Evolutionary conservation across 1,139 yeast genomes (phyloP).

Genomic region (Taphrina flavorubra): DNA sequence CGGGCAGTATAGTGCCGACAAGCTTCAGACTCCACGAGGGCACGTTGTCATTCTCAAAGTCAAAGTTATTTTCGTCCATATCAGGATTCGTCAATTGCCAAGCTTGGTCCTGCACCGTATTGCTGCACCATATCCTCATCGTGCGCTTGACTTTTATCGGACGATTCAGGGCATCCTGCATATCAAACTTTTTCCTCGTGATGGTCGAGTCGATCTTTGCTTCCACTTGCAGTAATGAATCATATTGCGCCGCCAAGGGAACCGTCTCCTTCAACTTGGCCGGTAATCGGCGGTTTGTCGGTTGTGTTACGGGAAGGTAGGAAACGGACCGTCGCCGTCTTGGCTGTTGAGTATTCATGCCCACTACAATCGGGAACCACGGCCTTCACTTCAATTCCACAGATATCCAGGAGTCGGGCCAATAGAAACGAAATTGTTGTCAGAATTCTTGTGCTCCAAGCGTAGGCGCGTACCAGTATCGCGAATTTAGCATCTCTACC

Average conservation of each 20-base stretch:
- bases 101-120: conserved; percentile 82
- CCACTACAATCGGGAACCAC: not conserved
- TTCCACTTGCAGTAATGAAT: conserved; percentile 77
- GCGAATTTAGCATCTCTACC: too few species aligned
- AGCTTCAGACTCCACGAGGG: conserved; percentile 85
- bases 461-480: too few species aligned
- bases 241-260: conserved; percentile 76
- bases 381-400: too few species aligned
- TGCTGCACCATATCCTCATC: conserved; percentile 82
- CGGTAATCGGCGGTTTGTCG: conserved; percentile 26
- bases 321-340: conserved; percentile 15
- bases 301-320: conserved; percentile 10
- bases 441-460: too few species aligned
- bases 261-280: conserved; percentile 62
- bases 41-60: conserved; percentile 50
- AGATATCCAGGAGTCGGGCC: too few species aligned
- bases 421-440: too few species aligned
- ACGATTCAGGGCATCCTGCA: conserved; percentile 68
- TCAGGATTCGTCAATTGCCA: conserved; percentile 65
- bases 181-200: conserved; percentile 80
- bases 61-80: conserved; percentile 51
- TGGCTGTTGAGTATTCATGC: conserved; percentile 19
- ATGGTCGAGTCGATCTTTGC: conserved; percentile 77
- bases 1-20: conserved; percentile 77
- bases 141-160: conserved; percentile 55